Percentiles rank a stretch among this genome's conserved stretches.
Conservation (phyloP, 1,139 yeast species). For the Nakaseomyces glabratus region DNA sequence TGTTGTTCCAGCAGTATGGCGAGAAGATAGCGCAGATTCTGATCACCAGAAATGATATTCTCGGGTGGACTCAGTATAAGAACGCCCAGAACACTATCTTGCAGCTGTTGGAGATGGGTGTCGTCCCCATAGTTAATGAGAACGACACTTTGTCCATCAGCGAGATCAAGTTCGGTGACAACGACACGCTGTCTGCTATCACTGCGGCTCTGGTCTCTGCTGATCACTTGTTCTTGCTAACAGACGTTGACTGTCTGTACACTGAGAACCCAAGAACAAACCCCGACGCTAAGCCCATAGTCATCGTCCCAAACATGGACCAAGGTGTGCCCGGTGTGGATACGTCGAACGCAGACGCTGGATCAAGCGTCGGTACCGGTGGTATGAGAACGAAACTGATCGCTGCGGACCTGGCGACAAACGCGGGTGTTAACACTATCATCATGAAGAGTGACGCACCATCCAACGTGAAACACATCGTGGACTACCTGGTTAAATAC, state of each 20-base stretch:
- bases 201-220: conserved; percentile 96
- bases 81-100: conserved; percentile 83
- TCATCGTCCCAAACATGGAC: conserved; percentile 55
- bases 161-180: conserved; percentile 93
- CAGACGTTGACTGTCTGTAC: conserved; percentile 89
- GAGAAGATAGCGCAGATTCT: conserved; percentile 88
- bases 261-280: conserved; percentile 81
- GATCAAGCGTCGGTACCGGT: conserved; percentile 87
- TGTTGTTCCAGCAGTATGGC: conserved; percentile 65
- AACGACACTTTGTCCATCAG: conserved; percentile 84
- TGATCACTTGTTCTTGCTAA: conserved; percentile 76
- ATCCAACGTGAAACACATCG: conserved; percentile 61
- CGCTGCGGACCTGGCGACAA: conserved; percentile 90
- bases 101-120: conserved; percentile 74
- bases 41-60: conserved; percentile 80
- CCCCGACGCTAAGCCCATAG: conserved; percentile 71
- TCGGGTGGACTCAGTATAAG: conserved; percentile 79
- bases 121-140: conserved; percentile 89
- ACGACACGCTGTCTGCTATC: conserved; percentile 86
- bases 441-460: conserved; percentile 72
- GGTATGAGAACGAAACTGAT: conserved; percentile 94
- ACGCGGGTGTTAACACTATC: conserved; percentile 84
- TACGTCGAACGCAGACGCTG: conserved; percentile 57
- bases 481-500: conserved; percentile 44
- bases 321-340: conserved; percentile 52